Evolutionary conservation across 2,329 filamentous ascomycete species (phyloP).

Genomic region (Leptoxyphium fumago): DNA sequence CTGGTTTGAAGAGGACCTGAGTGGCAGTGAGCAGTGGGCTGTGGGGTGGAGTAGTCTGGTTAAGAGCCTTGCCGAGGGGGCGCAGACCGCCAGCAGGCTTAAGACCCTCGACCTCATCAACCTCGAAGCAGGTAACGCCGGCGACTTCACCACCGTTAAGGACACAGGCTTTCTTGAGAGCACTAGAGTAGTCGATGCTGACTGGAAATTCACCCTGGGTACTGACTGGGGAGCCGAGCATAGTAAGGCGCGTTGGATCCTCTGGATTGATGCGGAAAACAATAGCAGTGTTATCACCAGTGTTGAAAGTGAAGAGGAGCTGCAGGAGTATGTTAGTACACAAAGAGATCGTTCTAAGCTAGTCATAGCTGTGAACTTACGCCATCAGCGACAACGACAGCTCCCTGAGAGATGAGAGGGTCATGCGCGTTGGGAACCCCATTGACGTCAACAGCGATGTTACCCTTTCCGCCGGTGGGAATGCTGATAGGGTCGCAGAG

Average conservation of each 20-base stretch:
- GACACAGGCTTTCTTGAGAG: conserved; percentile 5
- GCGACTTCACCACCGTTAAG: conserved; percentile 6
- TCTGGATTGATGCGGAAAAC: conserved; percentile 6
- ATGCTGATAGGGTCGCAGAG: conserved; percentile 2
- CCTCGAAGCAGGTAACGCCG: conserved; percentile 6
- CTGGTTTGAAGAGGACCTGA: conserved; percentile 8
- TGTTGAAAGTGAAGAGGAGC: conserved; percentile 7
- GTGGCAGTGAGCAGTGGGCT: conserved; percentile 4
- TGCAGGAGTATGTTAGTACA: conserved; percentile 4
- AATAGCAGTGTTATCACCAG: conserved; percentile 5
- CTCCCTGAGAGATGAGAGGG: conserved; percentile 1
- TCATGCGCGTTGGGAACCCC: background rate
- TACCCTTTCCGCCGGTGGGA: conserved; percentile 2
- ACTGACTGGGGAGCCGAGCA: conserved; percentile 5
- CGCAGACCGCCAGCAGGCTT: conserved; percentile 2
- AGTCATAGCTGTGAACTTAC: background rate
- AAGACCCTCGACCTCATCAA: conserved; percentile 4
- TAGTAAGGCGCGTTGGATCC: conserved; percentile 2
- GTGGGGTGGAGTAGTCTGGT: conserved; percentile 6
- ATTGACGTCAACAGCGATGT: background rate
- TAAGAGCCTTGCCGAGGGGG: conserved; percentile 2
- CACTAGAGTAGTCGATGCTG: conserved; percentile 6
- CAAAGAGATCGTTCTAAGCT: no score
- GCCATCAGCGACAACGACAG: conserved; percentile 2
- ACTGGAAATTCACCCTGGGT: conserved; percentile 7